Evolutionary conservation across 2,329 filamentous ascomycete genomes (phyloP).

Genomic region (Ceratocystis cacaofunesta): DNA sequence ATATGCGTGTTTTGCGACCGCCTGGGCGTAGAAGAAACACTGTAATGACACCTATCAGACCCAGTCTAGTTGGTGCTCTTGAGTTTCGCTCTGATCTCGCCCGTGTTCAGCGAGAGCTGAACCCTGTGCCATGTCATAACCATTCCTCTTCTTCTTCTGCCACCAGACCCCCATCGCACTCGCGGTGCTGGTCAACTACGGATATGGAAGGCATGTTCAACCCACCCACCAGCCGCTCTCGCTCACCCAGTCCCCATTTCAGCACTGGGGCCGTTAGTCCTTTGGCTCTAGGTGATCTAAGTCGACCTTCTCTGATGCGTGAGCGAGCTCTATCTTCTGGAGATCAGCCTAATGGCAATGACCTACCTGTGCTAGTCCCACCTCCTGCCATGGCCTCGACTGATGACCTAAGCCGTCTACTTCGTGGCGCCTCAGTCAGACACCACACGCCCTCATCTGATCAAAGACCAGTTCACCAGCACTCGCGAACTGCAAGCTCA

Average conservation of each 20-base stretch:
- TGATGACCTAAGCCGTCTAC: constrained; percentile 6
- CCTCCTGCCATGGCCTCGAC: not conserved
- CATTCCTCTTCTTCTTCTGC: constrained; percentile 19
- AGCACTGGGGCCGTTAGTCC: constrained; percentile 1
- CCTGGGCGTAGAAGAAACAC: constrained; percentile 50
- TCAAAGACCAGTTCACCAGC: not conserved
- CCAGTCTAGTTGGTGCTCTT: constrained; percentile 80
- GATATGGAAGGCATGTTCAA: constrained; percentile 13
- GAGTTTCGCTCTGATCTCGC: constrained; percentile 86
- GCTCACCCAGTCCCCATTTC: constrained; percentile 3
- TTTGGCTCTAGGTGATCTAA: not conserved
- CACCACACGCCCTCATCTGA: constrained; percentile 6
- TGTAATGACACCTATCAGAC: constrained; percentile 63
- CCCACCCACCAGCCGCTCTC: not conserved
- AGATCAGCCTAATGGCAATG: constrained; percentile 20
- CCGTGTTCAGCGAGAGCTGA: constrained; percentile 51
- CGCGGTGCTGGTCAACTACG: constrained; percentile 9
- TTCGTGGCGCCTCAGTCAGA: not conserved
- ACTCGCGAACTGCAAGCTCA: constrained; percentile 17
- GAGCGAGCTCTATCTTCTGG: constrained; percentile 35
- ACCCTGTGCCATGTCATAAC: constrained; percentile 10
- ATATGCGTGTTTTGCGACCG: constrained; percentile 75
- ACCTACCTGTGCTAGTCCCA: not conserved
- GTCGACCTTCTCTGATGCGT: constrained; percentile 1
- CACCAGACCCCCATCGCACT: not conserved